These are phyloP conservation scores for Ophiostoma fasciatum DNA, from an alignment of 2,329 filamentous ascomycete species.

Conservation along the genomic window DNA sequence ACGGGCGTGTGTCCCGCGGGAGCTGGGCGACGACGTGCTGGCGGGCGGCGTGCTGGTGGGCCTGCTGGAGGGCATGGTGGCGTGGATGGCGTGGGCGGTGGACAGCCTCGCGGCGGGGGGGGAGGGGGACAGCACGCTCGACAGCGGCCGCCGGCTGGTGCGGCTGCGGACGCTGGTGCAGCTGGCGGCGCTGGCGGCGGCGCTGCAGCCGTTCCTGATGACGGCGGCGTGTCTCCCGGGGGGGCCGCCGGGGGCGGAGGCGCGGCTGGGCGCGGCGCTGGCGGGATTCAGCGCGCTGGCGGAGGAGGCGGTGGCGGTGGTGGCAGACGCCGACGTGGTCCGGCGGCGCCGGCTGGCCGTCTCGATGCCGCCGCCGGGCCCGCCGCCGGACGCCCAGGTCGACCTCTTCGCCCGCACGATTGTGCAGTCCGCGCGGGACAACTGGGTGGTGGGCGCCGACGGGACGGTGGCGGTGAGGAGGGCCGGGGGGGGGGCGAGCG, in stretches of 20 bases:
- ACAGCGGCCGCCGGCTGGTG: slow-evolving; percentile 4
- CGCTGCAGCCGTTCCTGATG: slow-evolving; percentile 11
- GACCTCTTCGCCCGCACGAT: slow-evolving; percentile 28
- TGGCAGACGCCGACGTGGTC: no score
- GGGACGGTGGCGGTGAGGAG: slow-evolving; percentile 12
- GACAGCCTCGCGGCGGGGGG: no score
- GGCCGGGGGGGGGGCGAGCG: slow-evolving; percentile 1
- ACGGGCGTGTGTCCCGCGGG: slow-evolving; percentile 20
- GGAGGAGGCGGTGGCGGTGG: not conserved
- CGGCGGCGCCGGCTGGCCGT: no score
- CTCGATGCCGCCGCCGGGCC: not conserved
- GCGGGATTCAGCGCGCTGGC: slow-evolving; percentile 3
- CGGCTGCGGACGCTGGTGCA: slow-evolving; percentile 16
- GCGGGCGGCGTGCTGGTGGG: slow-evolving; percentile 17
- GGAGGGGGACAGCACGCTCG: no score
- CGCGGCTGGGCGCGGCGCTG: slow-evolving; percentile 2
- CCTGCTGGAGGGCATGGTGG: slow-evolving; percentile 18
- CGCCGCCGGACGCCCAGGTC: slow-evolving; percentile 15
- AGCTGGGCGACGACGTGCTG: slow-evolving; percentile 22
- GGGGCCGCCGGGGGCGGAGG: not conserved
- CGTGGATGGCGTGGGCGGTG: slow-evolving; percentile 11
- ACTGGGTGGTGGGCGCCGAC: slow-evolving; percentile 24
- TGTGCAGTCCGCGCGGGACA: slow-evolving; percentile 27
- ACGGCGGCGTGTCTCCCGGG: slow-evolving; percentile 7
- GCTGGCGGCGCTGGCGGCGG: slow-evolving; percentile 10